These are phyloP conservation scores for Sonneratia caseolaris DNA, from an alignment of 345 rosid genomes.

Conservation along the genomic window DNA sequence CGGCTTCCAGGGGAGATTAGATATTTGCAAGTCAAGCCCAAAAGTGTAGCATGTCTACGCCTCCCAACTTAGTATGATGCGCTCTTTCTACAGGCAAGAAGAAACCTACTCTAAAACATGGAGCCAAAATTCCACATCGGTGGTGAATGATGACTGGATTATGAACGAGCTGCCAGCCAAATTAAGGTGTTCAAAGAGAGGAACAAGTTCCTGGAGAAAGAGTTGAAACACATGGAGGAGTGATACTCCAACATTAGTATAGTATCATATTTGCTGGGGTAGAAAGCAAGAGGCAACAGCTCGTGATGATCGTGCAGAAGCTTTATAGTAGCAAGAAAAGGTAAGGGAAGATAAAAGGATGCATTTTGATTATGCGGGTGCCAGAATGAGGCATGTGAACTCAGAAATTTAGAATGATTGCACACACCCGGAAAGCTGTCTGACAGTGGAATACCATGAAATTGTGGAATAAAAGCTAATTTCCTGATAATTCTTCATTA, in stretches of 20 bases:
- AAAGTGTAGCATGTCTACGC: no score
- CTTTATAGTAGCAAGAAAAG: slow-evolving; percentile 64
- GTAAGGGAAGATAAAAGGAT: slow-evolving; percentile 10
- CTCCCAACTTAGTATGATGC: neutral
- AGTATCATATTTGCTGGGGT: slow-evolving; percentile 91
- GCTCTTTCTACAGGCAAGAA: slow-evolving; percentile 20
- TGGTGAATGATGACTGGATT: slow-evolving; percentile 21
- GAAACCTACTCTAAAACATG: slow-evolving; percentile 16
- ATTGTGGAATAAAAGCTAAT: neutral
- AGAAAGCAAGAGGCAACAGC: slow-evolving; percentile 89
- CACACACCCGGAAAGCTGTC: neutral
- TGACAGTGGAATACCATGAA: neutral
- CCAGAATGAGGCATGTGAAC: neutral
- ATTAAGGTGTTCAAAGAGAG: slow-evolving; percentile 40
- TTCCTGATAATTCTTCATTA: neutral
- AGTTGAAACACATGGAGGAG: slow-evolving; percentile 88
- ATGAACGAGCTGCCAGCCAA: slow-evolving; percentile 32
- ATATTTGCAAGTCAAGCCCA: no score
- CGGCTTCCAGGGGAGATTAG: neutral
- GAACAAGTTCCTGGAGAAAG: slow-evolving; percentile 64
- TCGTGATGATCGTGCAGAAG: slow-evolving; percentile 73
- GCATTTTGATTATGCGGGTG: neutral
- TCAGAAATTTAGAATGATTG: neutral
- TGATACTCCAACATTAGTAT: slow-evolving; percentile 60
- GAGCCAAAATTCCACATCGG: slow-evolving; percentile 1